phyloP scores from a whole-genome alignment of 2,329 filamentous ascomycete species.

The Raffaelea arxii region DNA sequence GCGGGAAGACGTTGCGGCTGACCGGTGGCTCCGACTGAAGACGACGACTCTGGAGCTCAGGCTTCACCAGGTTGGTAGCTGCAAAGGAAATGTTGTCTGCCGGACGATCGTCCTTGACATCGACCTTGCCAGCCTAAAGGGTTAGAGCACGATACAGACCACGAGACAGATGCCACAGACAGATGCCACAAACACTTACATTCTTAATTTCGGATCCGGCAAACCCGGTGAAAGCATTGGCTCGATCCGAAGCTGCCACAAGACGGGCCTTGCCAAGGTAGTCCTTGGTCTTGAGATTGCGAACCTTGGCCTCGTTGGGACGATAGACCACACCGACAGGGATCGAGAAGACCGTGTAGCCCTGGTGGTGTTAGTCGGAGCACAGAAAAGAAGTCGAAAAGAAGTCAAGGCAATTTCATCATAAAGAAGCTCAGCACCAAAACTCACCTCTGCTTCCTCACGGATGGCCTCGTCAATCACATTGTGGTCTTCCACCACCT shows the following conservation, averaged over 20 bases:
- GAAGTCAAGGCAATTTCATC: too few relatives aligned
- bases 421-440: too few relatives aligned
- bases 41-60: constrained; percentile 66
- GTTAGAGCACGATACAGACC: constrained; percentile 3
- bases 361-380: constrained; percentile 41
- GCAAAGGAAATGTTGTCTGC: constrained; percentile 81
- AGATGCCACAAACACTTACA: constrained; percentile 27
- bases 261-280: constrained; percentile 94
- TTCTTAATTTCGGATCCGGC: constrained; percentile 71
- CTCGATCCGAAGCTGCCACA: constrained; percentile 75
- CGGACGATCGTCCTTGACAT: constrained; percentile 68
- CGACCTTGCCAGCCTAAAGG: constrained; percentile 36
- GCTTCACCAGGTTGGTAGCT: constrained; percentile 86
- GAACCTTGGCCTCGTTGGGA: constrained; percentile 95
- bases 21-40: constrained; percentile 79
- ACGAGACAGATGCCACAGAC: too few relatives aligned
- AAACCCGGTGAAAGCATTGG: constrained; percentile 76
- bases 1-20: constrained; percentile 77
- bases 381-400: too few relatives aligned
- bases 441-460: constrained; percentile 79
- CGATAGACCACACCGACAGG: constrained; percentile 92
- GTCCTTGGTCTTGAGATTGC: constrained; percentile 95
- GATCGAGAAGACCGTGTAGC: constrained; percentile 97
- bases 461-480: constrained; percentile 96
- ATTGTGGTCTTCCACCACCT: constrained; percentile 90